Conservation (phyloP, 495 filamentous ascomycete species). For the Cairneyella variabilis region DNA sequence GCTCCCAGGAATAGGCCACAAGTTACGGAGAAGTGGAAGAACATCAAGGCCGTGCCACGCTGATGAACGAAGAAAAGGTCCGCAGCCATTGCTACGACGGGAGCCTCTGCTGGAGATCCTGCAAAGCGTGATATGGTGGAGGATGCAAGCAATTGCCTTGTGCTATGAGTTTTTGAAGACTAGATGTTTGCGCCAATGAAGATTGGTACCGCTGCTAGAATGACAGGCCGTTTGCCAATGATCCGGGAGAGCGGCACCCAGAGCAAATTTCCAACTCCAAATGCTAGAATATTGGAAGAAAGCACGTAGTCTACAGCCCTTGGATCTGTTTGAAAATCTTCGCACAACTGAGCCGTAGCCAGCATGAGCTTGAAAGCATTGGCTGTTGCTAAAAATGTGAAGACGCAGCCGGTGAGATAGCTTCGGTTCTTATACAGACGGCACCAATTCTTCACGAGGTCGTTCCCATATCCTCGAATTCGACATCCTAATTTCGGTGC, state of each 20-base stretch:
- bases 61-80: conserved; percentile 43
- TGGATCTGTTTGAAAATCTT: neutral
- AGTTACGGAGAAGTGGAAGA: conserved; percentile 16
- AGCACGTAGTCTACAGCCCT: conserved; percentile 24
- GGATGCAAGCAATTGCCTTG: conserved; percentile 31
- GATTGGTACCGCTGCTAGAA: conserved; percentile 31
- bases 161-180: conserved; percentile 29
- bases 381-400: conserved; percentile 27
- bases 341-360: neutral
- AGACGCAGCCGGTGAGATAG: conserved; percentile 14
- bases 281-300: conserved; percentile 6
- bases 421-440: neutral
- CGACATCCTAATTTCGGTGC: neutral
- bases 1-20: conserved; percentile 36
- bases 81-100: conserved; percentile 36
- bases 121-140: conserved; percentile 35
- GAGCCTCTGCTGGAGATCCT: conserved; percentile 31
- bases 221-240: conserved; percentile 35
- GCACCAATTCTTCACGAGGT: conserved; percentile 1
- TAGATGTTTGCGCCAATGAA: conserved; percentile 32
- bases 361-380: conserved; percentile 5
- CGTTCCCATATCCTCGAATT: neutral
- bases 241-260: conserved; percentile 29
- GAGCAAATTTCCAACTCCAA: conserved; percentile 29
- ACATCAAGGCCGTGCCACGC: conserved; percentile 29